A percentile compares a stretch with the other conserved stretches of the same genome.
These are phyloP conservation scores for Protomyces macrosporus DNA, from an alignment of 1,139 yeast species.

Conservation along the genomic window DNA sequence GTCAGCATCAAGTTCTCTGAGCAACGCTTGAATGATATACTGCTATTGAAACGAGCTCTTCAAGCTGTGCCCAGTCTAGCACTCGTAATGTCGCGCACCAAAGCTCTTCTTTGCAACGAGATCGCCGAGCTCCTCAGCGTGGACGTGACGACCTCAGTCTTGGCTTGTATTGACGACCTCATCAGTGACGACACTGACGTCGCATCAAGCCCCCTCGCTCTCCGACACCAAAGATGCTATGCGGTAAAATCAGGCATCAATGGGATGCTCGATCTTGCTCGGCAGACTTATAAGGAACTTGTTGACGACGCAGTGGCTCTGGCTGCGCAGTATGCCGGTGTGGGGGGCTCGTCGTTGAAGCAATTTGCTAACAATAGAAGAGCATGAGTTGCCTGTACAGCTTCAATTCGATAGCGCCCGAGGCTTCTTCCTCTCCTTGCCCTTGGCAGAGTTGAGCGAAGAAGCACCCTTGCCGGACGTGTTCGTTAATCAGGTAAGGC, in stretches of 20 bases:
- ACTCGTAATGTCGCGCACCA: conserved; percentile 21
- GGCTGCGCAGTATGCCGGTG: conserved; percentile 31
- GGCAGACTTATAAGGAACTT: conserved; percentile 43
- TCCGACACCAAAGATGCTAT: conserved; percentile 45
- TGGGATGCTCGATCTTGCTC: conserved; percentile 47
- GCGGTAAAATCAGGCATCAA: conserved; percentile 40
- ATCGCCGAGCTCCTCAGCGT: conserved; percentile 38
- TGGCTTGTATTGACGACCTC: conserved; percentile 37
- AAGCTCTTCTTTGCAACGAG: conserved; percentile 35
- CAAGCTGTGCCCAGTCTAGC: conserved; percentile 32
- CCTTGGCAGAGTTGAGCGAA: background rate
- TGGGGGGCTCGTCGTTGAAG: background rate
- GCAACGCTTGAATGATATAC: conserved; percentile 43
- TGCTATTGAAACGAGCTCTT: conserved; percentile 41
- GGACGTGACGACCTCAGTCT: conserved; percentile 34
- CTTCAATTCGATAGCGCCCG: conserved; percentile 41
- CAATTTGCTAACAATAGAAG: conserved; percentile 28
- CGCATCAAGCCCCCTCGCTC: conserved; percentile 43
- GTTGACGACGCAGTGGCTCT: conserved; percentile 39
- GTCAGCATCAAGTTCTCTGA: conserved; percentile 35
- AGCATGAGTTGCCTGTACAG: conserved; percentile 35
- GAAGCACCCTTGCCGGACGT: conserved; percentile 36
- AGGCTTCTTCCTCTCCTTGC: conserved; percentile 43
- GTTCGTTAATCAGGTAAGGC: conserved; percentile 41
- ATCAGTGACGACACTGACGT: conserved; percentile 45